Base-by-base conservation (phyloP, 148 eudicot species). In the Chenopodium suecicum region DNA sequence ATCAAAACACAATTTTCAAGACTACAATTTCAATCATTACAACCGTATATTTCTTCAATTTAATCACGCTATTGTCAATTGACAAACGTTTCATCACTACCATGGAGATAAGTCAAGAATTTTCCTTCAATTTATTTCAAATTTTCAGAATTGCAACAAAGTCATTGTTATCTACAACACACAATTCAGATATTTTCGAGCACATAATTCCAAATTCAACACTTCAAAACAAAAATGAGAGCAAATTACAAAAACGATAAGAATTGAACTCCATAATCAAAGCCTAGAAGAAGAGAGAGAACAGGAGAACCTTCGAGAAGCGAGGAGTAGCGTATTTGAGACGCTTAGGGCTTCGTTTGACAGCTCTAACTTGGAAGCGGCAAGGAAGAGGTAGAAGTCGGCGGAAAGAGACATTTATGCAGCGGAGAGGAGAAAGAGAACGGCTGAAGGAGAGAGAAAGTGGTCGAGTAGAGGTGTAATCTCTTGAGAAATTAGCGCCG, bases 301-400 rank as follows among this genome's bases (percentile, higher is more conserved):
- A 41, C 60, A 41, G n/a, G 19, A 70, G 10, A 27, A 91, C 97
- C 92, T 92, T 92, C 17, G 91, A 29, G 60, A 89, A 89, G 78
- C 89, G 88, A 89, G 92, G 94, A 66, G 89, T 77, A 9, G 93
- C 72, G 84, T 92, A 91, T 56, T 90, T 92, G 76, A 92, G 94
- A 83, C 97, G 97, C 86, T 92, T 92, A 74, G 94, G 94, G 89
- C 86, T 92, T 83, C 83, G 82, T 75, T 89, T 92, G 41, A 83
- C 86, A 44, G 90, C 89, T 46, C 74, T 78, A 11, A 77, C 29
- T 29, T 31, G 23, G 75, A 85, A 79, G 32, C 80, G 41, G 70
- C 70, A 31, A 1, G 79, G 56, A 70, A 58, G 77, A 25, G 82
- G 77, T 62, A 71, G 74, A 27, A 84, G 48, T 20, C 86, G 86